Percentiles rank a stretch among this genome's conserved stretches.
These are phyloP conservation scores for Nicotiana noctiflora DNA, from an alignment of 257 asterid genomes.

Conservation along the genomic window DNA sequence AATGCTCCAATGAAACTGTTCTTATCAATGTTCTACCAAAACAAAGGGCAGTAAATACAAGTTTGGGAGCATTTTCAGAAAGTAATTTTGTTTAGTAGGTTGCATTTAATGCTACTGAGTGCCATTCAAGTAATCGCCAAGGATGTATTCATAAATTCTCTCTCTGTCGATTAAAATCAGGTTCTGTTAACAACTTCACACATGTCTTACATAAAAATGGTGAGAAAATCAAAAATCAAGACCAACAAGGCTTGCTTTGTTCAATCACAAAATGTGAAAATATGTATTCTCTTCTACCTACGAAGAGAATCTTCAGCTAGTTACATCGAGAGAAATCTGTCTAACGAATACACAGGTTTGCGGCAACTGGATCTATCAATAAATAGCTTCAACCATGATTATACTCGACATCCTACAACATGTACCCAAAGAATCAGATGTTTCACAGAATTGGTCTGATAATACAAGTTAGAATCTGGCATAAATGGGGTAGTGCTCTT, in stretches of 20 bases:
- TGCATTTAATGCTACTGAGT: slow-evolving; percentile 22
- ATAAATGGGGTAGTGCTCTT: not conserved
- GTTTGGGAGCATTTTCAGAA: slow-evolving; percentile 22
- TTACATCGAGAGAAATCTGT: not conserved
- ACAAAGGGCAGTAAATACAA: slow-evolving; percentile 21
- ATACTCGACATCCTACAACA: not conserved
- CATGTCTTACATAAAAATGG: slow-evolving; percentile 24
- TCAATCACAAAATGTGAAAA: slow-evolving; percentile 13
- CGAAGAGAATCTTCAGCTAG: not conserved
- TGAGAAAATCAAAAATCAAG: slow-evolving; percentile 21
- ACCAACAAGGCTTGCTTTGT: slow-evolving; percentile 6
- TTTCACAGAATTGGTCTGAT: not conserved
- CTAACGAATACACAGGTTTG: not conserved
- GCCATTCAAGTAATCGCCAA: slow-evolving; percentile 16
- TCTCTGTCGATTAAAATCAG: slow-evolving; percentile 11
- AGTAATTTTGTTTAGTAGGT: slow-evolving; percentile 35
- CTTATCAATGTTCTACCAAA: slow-evolving; percentile 23
- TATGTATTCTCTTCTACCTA: slow-evolving; percentile 7
- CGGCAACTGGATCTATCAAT: not conserved
- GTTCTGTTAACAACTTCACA: slow-evolving; percentile 12
- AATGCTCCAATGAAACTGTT: slow-evolving; percentile 19
- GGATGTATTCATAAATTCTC: slow-evolving; percentile 20
- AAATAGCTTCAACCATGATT: not conserved
- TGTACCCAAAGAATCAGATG: not conserved
- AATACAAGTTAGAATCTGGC: not conserved